These are phyloP conservation scores for baker's yeast (Saccharomyces cerevisiae) DNA, from an alignment of 805 yeast species.

Conservation along the genomic window DNA sequence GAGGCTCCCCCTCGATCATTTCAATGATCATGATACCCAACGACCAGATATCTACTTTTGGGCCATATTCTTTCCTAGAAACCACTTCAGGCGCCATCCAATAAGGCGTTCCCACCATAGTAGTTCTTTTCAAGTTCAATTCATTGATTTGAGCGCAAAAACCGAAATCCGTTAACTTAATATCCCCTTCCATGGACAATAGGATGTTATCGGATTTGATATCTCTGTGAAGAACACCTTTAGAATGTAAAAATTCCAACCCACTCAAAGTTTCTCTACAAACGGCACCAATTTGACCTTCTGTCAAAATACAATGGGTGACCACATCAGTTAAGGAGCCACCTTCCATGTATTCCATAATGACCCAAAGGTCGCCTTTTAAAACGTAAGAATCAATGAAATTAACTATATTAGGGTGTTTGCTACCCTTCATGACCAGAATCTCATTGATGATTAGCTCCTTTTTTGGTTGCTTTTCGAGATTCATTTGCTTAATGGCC, in stretches of 20 bases:
- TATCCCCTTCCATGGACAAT: slow-evolving; percentile 74
- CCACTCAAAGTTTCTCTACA: slow-evolving; percentile 87
- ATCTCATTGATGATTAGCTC: slow-evolving; percentile 93
- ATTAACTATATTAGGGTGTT: slow-evolving; percentile 88
- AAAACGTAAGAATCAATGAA: slow-evolving; percentile 78
- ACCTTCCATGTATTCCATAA: slow-evolving; percentile 99
- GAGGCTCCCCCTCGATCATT: slow-evolving; percentile 99
- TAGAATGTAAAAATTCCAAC: slow-evolving; percentile 75
- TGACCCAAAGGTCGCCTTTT: slow-evolving; percentile 84
- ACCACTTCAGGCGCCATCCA: slow-evolving; percentile 99
- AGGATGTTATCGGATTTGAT: slow-evolving; percentile 91
- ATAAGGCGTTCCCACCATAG: slow-evolving; percentile 99
- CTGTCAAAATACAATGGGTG: slow-evolving; percentile 80
- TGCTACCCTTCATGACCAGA: slow-evolving; percentile 86
- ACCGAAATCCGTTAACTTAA: slow-evolving; percentile 91
- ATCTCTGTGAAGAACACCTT: slow-evolving; percentile 92
- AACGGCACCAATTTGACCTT: slow-evolving; percentile 91
- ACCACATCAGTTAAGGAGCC: slow-evolving; percentile 94
- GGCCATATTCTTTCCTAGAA: slow-evolving; percentile 88
- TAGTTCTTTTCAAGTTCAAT: slow-evolving; percentile 77
- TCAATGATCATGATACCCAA: slow-evolving; percentile 96
- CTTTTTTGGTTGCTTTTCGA: slow-evolving; percentile 91
- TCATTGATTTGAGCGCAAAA: slow-evolving; percentile 92
- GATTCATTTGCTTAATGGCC: slow-evolving; percentile 94
- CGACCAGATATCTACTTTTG: slow-evolving; percentile 96